A percentile compares a stretch with the other conserved stretches of the same genome.
Conservation (phyloP, 129 eudicot genomes). For the Cynara cardunculus region DNA sequence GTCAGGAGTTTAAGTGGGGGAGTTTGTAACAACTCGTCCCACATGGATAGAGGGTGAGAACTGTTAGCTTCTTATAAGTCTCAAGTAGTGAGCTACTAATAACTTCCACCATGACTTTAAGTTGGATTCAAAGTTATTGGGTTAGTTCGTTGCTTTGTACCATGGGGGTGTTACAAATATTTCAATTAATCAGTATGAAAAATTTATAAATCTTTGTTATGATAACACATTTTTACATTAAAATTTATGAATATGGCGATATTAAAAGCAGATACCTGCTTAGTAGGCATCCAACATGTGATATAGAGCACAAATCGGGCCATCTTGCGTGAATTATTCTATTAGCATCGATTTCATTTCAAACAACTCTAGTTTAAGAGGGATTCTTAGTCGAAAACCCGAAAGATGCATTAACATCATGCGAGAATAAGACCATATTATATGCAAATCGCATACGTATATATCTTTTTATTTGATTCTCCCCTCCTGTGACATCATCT, state of each 20-base stretch:
- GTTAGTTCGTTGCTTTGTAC: too few species aligned
- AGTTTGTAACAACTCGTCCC: too few species aligned
- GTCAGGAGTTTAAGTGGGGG: too few species aligned
- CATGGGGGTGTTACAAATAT: too few species aligned
- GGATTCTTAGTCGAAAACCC: neutral
- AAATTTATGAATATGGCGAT: neutral
- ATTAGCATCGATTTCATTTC: neutral
- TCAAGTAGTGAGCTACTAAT: too few species aligned
- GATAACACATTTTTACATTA: too few species aligned
- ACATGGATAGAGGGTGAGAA: too few species aligned
- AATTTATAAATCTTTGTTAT: too few species aligned
- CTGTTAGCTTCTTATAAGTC: too few species aligned
- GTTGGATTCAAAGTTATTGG: too few species aligned
- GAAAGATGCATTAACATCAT: conserved; percentile 25
- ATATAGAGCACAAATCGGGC: neutral
- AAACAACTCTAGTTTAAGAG: conserved; percentile 6
- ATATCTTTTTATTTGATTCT: conserved; percentile 14
- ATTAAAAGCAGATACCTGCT: neutral
- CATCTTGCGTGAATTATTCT: neutral
- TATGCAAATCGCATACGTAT: neutral
- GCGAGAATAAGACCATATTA: conserved; percentile 2
- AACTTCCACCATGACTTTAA: too few species aligned
- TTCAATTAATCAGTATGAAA: too few species aligned
- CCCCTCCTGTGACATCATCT: conserved; percentile 4
- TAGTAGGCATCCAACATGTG: neutral